Percentiles rank a stretch among this genome's conserved stretches.
These are phyloP conservation scores for Dictyostelium capitatum DNA, from an alignment of 78 protist species.

Conservation along the genomic window DNA sequence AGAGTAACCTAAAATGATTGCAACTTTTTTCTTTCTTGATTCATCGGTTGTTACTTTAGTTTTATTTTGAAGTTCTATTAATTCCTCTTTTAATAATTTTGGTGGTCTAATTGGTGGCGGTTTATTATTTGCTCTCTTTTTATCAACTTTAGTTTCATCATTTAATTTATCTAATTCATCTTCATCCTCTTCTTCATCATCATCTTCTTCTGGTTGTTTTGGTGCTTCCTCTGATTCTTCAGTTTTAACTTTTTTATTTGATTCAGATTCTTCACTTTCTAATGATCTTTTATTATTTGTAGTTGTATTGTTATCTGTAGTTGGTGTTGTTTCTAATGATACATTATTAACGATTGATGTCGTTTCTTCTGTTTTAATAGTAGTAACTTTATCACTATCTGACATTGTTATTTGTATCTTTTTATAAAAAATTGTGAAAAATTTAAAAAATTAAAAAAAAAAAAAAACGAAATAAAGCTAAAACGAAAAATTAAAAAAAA, in stretches of 20 bases:
- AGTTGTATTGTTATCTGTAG: background rate
- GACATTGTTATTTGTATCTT: too few relatives aligned
- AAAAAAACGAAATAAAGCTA: too few relatives aligned
- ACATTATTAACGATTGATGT: too few relatives aligned
- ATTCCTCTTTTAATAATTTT: conserved; percentile 33
- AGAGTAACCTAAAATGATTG: conserved; percentile 60
- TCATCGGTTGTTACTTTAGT: conserved; percentile 48
- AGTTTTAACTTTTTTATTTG: background rate
- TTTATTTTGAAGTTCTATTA: conserved; percentile 28
- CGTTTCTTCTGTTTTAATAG: too few relatives aligned
- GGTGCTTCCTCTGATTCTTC: background rate
- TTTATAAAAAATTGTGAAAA: too few relatives aligned
- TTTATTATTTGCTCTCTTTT: background rate
- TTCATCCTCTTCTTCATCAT: conserved; percentile 51
- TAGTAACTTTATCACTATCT: too few relatives aligned
- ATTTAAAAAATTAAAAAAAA: too few relatives aligned
- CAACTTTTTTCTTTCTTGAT: conserved; percentile 75
- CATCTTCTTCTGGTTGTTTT: background rate
- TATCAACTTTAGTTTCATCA: background rate
- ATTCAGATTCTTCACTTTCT: background rate
- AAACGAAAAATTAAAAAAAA: background rate
- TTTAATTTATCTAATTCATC: conserved; percentile 30
- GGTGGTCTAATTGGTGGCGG: conserved; percentile 28
- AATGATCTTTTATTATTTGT: background rate
- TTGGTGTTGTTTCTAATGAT: background rate